A percentile compares a stretch with the other conserved stretches of the same genome.
Evolutionary conservation across 2,329 filamentous ascomycete genomes (phyloP).

Genomic region (Fusarium hainanense): DNA sequence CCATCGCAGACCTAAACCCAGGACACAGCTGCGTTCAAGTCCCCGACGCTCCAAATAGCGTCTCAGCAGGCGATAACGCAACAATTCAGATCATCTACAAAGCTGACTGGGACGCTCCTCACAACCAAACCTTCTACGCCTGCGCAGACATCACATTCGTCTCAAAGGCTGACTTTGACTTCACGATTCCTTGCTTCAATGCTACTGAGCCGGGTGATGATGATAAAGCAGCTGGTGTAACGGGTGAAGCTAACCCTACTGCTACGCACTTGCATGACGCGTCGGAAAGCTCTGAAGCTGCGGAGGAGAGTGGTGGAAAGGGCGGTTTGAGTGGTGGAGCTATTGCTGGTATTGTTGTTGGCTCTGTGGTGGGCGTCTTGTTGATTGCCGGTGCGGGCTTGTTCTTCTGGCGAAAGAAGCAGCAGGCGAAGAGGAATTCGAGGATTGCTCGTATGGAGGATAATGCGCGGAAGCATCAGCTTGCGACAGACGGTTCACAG

Average conservation of each 20-base stretch:
- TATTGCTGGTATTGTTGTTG: constrained; percentile 81
- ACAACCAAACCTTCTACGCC: constrained; percentile 60
- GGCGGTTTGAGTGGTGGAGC: constrained; percentile 71
- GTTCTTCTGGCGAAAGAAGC: constrained; percentile 59
- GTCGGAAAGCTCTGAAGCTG: not conserved
- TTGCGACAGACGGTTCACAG: constrained; percentile 19
- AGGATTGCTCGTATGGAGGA: constrained; percentile 33
- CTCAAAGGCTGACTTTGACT: constrained; percentile 49
- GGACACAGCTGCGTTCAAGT: constrained; percentile 60
- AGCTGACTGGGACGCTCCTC: constrained; percentile 56
- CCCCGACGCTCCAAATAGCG: constrained; percentile 48
- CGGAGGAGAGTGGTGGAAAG: constrained; percentile 53
- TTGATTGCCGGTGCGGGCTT: constrained; percentile 70
- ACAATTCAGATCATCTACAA: constrained; percentile 63
- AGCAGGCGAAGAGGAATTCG: constrained; percentile 23
- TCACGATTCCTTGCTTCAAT: constrained; percentile 57
- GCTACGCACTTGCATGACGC: constrained; percentile 22
- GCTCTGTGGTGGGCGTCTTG: constrained; percentile 70
- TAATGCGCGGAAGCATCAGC: constrained; percentile 33
- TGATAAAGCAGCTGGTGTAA: constrained; percentile 33
- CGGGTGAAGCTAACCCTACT: constrained; percentile 15
- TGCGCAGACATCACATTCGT: constrained; percentile 62
- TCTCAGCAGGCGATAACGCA: constrained; percentile 57
- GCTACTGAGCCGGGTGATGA: constrained; percentile 50
- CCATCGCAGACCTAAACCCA: constrained; percentile 54